Conservation (phyloP, 768 basidiomycete species). For the Rhodotorula graminis region DNA sequence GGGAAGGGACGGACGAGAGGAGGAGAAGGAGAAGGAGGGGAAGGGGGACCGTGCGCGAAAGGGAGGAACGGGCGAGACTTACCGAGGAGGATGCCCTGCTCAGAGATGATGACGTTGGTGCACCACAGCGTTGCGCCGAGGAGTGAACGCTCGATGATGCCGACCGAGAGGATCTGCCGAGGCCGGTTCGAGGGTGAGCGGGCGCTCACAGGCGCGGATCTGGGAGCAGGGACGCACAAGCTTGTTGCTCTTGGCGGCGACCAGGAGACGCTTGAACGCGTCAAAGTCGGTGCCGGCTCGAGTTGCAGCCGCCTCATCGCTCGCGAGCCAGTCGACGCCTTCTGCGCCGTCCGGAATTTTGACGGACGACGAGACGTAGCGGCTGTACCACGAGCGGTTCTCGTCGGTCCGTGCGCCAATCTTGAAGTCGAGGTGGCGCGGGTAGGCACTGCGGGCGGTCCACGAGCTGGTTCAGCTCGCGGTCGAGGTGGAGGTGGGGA, state of each 20-base stretch:
- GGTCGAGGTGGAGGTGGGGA: background rate
- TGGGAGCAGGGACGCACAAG: background rate
- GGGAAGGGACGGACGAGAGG: too few species aligned
- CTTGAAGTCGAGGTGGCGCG: background rate
- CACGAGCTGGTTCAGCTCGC: background rate
- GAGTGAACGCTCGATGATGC: conserved; percentile 12
- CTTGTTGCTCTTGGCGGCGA: background rate
- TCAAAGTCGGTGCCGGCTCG: background rate
- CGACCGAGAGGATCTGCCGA: conserved; percentile 3
- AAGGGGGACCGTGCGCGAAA: too few species aligned
- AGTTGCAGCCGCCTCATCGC: background rate
- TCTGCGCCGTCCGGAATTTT: background rate
- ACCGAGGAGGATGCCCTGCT: conserved; percentile 4
- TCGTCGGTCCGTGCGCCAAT: background rate
- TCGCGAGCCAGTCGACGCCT: background rate
- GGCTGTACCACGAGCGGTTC: background rate
- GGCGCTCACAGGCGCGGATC: background rate
- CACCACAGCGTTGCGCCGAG: conserved; percentile 11
- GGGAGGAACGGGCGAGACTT: background rate
- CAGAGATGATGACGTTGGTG: background rate
- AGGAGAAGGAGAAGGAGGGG: too few species aligned
- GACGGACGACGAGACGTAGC: background rate
- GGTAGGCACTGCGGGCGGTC: background rate
- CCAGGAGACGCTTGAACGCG: background rate
- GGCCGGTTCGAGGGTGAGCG: background rate